phyloP scores from a whole-genome alignment of 2,329 filamentous ascomycete genomes.

The Pseudogymnoascus sp. region DNA sequence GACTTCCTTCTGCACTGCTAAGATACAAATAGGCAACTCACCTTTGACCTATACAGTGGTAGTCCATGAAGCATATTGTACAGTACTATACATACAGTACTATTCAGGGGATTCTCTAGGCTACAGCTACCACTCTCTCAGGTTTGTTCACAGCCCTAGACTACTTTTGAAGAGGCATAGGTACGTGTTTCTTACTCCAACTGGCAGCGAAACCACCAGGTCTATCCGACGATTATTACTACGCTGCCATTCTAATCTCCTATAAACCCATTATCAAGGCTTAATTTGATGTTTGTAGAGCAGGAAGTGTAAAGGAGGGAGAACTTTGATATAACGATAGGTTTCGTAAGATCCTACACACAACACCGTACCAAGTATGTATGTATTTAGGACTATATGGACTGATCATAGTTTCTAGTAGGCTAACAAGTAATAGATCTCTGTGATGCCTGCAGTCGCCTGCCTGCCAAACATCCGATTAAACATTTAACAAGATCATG shows the following conservation, averaged over 20 bases:
- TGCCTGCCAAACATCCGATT: not conserved
- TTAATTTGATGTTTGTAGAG: not conserved
- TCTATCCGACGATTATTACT: not conserved
- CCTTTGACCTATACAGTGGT: not conserved
- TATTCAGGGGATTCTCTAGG: not conserved
- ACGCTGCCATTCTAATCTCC: not conserved
- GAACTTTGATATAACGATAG: not conserved
- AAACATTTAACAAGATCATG: not conserved
- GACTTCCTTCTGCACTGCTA: not conserved
- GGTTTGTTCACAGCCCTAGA: not conserved
- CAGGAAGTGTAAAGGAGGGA: not conserved
- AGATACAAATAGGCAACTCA: not conserved
- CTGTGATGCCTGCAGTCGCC: not conserved
- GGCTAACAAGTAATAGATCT: not conserved
- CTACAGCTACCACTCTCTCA: not conserved
- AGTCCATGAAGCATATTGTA: not conserved
- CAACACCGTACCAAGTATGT: not conserved
- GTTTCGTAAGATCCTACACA: not conserved
- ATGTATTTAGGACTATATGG: not conserved
- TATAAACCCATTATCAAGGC: not conserved
- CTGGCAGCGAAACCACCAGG: not conserved
- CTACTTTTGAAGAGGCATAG: too few species aligned
- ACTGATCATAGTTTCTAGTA: not conserved
- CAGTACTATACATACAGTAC: too few species aligned
- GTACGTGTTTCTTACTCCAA: not conserved